Conservation (phyloP, 495 filamentous ascomycete species). For the Penicillium arizonense region DNA sequence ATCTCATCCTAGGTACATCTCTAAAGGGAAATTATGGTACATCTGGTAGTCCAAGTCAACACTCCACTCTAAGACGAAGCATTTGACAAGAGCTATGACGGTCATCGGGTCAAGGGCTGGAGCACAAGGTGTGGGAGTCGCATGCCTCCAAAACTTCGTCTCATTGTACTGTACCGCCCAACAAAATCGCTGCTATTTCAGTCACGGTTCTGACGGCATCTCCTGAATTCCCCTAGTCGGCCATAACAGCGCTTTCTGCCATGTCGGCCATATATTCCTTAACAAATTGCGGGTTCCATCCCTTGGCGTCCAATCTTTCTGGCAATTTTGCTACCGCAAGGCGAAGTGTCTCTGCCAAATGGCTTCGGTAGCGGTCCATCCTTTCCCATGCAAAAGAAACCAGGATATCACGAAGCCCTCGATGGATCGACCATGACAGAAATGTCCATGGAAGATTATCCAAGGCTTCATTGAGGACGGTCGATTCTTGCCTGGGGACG, state of each 20-base stretch:
- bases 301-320: conserved; percentile 1
- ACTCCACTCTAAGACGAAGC: conserved; percentile 11
- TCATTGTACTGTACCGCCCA: not conserved
- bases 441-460: conserved; percentile 7
- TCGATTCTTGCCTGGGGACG: not conserved
- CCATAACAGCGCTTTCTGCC: conserved; percentile 1
- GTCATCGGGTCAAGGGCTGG: not conserved
- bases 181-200: not conserved
- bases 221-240: conserved; percentile 5
- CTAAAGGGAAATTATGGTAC: conserved; percentile 9
- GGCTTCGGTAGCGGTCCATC: conserved; percentile 1
- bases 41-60: conserved; percentile 9
- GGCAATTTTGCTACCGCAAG: conserved; percentile 1
- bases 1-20: conserved; percentile 12
- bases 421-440: conserved; percentile 5
- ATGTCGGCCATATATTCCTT: not conserved
- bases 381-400: conserved; percentile 1
- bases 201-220: conserved; percentile 2
- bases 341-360: conserved; percentile 1
- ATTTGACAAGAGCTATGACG: conserved; percentile 5
- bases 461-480: conserved; percentile 1
- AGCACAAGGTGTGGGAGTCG: not conserved
- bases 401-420: conserved; percentile 4
- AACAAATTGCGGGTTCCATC: conserved; percentile 5
- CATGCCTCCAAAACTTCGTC: conserved; percentile 1